These are phyloP conservation scores for Dipteronia dyeriana DNA, from an alignment of 345 rosid species.

Conservation along the genomic window DNA sequence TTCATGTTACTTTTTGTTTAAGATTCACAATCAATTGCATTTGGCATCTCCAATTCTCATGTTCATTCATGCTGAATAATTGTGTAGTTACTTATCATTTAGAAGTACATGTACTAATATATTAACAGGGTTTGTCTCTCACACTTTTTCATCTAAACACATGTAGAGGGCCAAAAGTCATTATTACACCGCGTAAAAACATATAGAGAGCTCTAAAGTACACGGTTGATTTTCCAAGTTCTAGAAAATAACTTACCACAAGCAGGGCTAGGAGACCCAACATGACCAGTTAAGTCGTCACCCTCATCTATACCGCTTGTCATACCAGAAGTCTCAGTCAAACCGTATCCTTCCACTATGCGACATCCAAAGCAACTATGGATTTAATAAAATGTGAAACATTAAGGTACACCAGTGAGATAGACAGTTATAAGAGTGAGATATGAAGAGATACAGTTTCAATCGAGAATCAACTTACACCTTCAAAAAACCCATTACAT, in stretches of 20 bases:
- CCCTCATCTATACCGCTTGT: constrained; percentile 65
- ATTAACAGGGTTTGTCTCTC: neutral
- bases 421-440: neutral
- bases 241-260: constrained; percentile 62
- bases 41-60: neutral
- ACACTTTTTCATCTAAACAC: neutral
- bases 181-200: too few species aligned
- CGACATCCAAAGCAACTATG: constrained; percentile 90
- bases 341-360: constrained; percentile 86
- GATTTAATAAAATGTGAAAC: constrained; percentile 4
- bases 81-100: neutral
- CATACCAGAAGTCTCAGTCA: constrained; percentile 88
- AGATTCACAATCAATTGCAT: neutral
- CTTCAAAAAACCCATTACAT: constrained; percentile 78
- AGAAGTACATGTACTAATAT: neutral
- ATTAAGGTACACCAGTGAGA: neutral
- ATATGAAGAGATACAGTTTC: neutral
- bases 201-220: neutral
- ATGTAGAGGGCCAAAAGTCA: neutral
- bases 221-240: constrained; percentile 1
- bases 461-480: constrained; percentile 58
- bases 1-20: neutral
- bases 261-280: constrained; percentile 80
- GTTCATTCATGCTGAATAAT: neutral
- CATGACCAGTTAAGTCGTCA: constrained; percentile 78